A percentile compares a stretch with the other conserved stretches of the same genome.
Evolutionary conservation across 2,329 filamentous ascomycete genomes (phyloP).

Genomic region (Pleoardoris graminearum): DNA sequence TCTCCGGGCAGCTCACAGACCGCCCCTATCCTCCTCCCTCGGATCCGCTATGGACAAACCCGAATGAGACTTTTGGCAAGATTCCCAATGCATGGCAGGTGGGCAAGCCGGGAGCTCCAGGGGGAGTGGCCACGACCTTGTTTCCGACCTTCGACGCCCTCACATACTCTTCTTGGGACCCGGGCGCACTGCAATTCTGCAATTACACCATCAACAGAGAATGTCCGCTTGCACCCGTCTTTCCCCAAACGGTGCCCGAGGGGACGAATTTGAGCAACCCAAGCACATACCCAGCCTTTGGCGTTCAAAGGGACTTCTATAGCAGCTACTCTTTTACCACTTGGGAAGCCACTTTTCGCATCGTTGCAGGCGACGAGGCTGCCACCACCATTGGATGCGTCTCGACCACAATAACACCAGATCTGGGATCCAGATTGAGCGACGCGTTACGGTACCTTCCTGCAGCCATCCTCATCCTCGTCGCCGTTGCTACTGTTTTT

Average conservation of each 20-base stretch:
- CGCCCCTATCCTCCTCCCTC: slow-evolving; percentile 63
- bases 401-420: slow-evolving; percentile 80
- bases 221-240: slow-evolving; percentile 78
- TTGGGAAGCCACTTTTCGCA: slow-evolving; percentile 70
- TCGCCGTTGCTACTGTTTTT: slow-evolving; percentile 79
- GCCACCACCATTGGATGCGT: slow-evolving; percentile 75
- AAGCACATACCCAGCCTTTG: slow-evolving; percentile 69
- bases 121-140: slow-evolving; percentile 67
- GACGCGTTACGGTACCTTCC: slow-evolving; percentile 76
- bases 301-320: slow-evolving; percentile 71
- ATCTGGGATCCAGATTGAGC: slow-evolving; percentile 70
- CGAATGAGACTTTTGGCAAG: slow-evolving; percentile 70
- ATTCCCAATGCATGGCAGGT: slow-evolving; percentile 59
- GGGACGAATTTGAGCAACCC: slow-evolving; percentile 56
- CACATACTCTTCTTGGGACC: slow-evolving; percentile 71
- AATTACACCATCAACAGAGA: slow-evolving; percentile 58
- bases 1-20: slow-evolving; percentile 69
- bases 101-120: background rate
- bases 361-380: slow-evolving; percentile 72
- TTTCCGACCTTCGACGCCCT: slow-evolving; percentile 72
- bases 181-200: slow-evolving; percentile 65
- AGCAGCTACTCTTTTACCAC: slow-evolving; percentile 88
- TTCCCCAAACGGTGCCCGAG: slow-evolving; percentile 41
- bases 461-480: slow-evolving; percentile 74
- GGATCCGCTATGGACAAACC: slow-evolving; percentile 63